phyloP scores from a whole-genome alignment of 1,284 basidiomycete genomes.

The Gomphus bonarii region DNA sequence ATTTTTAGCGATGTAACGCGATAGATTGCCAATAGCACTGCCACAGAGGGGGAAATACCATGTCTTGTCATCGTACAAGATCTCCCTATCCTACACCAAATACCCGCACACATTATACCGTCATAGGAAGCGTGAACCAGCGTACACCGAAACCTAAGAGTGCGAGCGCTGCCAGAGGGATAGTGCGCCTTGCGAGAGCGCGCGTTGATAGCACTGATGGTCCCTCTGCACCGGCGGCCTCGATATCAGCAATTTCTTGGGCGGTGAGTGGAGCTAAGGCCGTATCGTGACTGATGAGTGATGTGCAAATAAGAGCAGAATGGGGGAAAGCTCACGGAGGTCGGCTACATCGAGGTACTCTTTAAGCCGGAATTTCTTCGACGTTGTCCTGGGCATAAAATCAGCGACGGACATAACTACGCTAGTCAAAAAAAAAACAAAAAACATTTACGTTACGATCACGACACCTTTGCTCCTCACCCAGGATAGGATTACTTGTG shows the following conservation, averaged over 20 bases:
- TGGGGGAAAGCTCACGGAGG: conserved; percentile 26
- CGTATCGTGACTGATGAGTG: neutral
- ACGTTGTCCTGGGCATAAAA: conserved; percentile 25
- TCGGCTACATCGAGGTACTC: conserved; percentile 44
- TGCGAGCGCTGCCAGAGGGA: no score
- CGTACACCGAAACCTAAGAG: no score
- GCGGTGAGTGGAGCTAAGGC: conserved; percentile 18
- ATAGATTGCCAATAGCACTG: no score
- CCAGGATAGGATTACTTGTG: conserved; percentile 68
- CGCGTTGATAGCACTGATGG: no score
- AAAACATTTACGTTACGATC: conserved; percentile 66
- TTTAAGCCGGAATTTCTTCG: conserved; percentile 40
- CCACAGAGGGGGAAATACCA: no score
- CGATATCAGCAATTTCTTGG: conserved; percentile 32
- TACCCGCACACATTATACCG: no score
- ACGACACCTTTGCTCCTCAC: conserved; percentile 53
- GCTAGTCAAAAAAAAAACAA: conserved; percentile 17
- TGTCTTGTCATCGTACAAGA: no score
- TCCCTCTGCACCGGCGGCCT: conserved; percentile 29
- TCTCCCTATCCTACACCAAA: no score
- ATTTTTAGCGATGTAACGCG: no score
- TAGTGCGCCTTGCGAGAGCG: no score
- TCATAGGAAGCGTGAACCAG: no score
- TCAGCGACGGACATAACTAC: neutral
- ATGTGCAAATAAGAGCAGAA: conserved; percentile 15